These are phyloP conservation scores for Bipolaris sorokiniana DNA, from an alignment of 2,329 filamentous ascomycete species.

Conservation along the genomic window DNA sequence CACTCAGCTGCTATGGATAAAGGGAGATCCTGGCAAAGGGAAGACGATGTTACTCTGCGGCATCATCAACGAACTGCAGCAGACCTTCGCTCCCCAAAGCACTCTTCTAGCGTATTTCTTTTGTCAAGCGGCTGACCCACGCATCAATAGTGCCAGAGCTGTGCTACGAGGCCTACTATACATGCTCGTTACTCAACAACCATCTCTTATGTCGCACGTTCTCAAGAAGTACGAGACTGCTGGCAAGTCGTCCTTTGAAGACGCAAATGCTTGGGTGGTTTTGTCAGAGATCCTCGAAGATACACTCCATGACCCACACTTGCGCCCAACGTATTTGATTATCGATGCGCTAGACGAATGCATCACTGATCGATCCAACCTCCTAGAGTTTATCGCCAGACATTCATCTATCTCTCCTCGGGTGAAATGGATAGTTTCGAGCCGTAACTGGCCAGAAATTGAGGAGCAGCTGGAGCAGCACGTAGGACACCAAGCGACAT, in stretches of 20 bases:
- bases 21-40: not conserved
- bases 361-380: not conserved
- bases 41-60: not conserved
- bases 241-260: constrained; percentile 30
- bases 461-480: not conserved
- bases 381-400: not conserved
- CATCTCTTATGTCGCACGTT: constrained; percentile 30
- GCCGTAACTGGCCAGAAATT: not conserved
- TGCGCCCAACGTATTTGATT: constrained; percentile 8
- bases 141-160: constrained; percentile 25
- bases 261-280: constrained; percentile 35
- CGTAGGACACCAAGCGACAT: not conserved
- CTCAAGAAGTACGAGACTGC: constrained; percentile 36
- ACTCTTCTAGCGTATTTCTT: constrained; percentile 45
- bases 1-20: not conserved
- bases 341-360: constrained; percentile 26
- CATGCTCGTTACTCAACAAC: constrained; percentile 46
- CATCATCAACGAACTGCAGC: not conserved
- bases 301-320: constrained; percentile 50
- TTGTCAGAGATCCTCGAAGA: constrained; percentile 45
- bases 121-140: not conserved
- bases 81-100: not conserved
- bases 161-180: constrained; percentile 53
- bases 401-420: not conserved
- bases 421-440: not conserved